These are phyloP conservation scores for Colletotrichum spinosum DNA, from an alignment of 2,329 filamentous ascomycete species.

Conservation along the genomic window DNA sequence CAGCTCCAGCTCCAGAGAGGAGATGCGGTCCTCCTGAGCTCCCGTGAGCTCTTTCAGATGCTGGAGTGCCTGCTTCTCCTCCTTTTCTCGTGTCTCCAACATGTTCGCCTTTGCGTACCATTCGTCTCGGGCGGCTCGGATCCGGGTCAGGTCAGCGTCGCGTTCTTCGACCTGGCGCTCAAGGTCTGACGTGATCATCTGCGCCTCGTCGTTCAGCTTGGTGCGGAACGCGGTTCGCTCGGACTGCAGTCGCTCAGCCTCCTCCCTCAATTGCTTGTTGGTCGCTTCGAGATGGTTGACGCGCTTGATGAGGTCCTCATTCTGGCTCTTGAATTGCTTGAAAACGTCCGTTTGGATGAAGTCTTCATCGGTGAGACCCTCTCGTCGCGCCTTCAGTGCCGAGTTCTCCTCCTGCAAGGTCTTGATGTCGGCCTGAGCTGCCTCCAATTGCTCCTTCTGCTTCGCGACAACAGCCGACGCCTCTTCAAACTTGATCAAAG, in stretches of 20 bases:
- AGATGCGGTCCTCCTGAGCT: slow-evolving; percentile 84
- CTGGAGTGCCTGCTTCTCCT: slow-evolving; percentile 75
- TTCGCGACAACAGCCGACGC: slow-evolving; percentile 80
- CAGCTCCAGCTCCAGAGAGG: slow-evolving; percentile 84
- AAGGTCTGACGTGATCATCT: slow-evolving; percentile 77
- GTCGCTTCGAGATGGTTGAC: slow-evolving; percentile 92
- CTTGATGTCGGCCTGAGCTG: slow-evolving; percentile 81
- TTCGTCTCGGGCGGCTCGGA: slow-evolving; percentile 87
- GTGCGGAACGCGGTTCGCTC: slow-evolving; percentile 86
- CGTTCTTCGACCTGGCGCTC: slow-evolving; percentile 84
- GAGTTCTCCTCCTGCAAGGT: slow-evolving; percentile 82
- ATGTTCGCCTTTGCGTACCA: slow-evolving; percentile 83
- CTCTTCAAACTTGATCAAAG: slow-evolving; percentile 82
- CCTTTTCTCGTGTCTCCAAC: slow-evolving; percentile 82
- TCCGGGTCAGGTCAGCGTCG: slow-evolving; percentile 87
- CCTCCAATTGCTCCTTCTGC: slow-evolving; percentile 89
- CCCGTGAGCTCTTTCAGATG: slow-evolving; percentile 84
- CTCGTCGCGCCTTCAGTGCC: slow-evolving; percentile 73
- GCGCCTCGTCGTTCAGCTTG: slow-evolving; percentile 84
- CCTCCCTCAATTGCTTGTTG: slow-evolving; percentile 86
- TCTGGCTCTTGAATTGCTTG: slow-evolving; percentile 89
- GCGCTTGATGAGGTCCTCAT: slow-evolving; percentile 91
- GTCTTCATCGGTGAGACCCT: slow-evolving; percentile 88
- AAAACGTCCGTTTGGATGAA: slow-evolving; percentile 93
- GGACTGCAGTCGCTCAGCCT: slow-evolving; percentile 85